Evolutionary conservation across 306 rosid species (phyloP).

Genomic region (Lathyrus sativus): DNA sequence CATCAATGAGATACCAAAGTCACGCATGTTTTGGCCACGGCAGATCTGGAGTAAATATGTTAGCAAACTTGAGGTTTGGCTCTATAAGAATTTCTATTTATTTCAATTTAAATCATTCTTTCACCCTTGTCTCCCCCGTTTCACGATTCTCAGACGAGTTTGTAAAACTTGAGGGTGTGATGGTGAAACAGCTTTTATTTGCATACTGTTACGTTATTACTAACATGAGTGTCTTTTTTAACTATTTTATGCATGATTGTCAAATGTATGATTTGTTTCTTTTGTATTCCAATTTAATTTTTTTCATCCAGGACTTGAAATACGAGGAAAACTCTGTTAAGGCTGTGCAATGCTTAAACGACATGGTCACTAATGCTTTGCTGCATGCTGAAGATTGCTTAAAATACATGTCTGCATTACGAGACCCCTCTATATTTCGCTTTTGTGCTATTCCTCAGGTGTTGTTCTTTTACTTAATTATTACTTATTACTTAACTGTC

Average conservation of each 20-base stretch:
- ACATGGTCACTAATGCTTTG: conserved; percentile 91
- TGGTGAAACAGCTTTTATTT: conserved; percentile 19
- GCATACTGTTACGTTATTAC: conserved; percentile 4
- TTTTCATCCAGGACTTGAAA: conserved; percentile 74
- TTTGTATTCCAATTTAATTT: conserved; percentile 24
- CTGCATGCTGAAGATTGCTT: conserved; percentile 76
- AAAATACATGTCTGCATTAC: conserved; percentile 73
- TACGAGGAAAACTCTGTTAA: conserved; percentile 67
- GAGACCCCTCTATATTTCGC: conserved; percentile 66
- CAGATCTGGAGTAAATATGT: conserved; percentile 96
- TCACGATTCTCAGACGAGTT: conserved; percentile 21
- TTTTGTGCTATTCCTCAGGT: conserved; percentile 99
- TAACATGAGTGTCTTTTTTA: conserved; percentile 4
- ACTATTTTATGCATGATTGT: conserved; percentile 18
- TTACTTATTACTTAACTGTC: conserved; percentile 23
- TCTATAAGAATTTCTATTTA: conserved; percentile 34
- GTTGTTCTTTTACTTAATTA: conserved; percentile 34
- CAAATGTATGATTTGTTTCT: conserved; percentile 12
- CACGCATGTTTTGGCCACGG: conserved; percentile 99
- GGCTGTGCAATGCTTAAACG: conserved; percentile 95
- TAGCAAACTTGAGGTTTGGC: conserved; percentile 82
- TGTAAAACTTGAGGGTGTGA: conserved; percentile 29
- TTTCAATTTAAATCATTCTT: conserved; percentile 7
- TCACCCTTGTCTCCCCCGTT: conserved; percentile 12
- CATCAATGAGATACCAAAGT: conserved; percentile 96